Percentiles rank a stretch among this genome's conserved stretches.
phyloP scores from a whole-genome alignment of 257 asterid genomes.

The Striga asiatica region DNA sequence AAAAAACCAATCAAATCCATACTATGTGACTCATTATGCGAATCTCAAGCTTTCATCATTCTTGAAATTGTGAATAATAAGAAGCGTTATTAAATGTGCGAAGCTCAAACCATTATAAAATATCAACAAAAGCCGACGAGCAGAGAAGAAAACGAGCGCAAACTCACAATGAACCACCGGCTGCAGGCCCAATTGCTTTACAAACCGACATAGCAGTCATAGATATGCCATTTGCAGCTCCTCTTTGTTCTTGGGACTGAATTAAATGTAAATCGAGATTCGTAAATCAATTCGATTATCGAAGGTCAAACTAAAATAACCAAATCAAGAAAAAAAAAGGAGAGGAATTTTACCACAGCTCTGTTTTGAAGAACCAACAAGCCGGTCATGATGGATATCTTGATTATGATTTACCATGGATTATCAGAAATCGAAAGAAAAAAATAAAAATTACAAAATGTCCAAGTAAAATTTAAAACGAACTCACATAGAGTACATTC shows the following conservation, averaged over 20 bases:
- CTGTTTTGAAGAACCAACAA: constrained; percentile 68
- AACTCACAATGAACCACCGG: constrained; percentile 84
- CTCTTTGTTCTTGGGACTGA: constrained; percentile 71
- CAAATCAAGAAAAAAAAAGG: background rate
- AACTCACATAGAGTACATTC: constrained; percentile 64
- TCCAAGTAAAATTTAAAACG: background rate
- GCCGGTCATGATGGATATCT: constrained; percentile 67
- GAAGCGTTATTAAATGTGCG: no score
- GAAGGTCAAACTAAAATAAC: background rate
- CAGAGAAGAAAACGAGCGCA: background rate
- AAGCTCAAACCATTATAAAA: no score
- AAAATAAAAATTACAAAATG: no score
- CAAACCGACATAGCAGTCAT: constrained; percentile 84
- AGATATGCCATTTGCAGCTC: constrained; percentile 82
- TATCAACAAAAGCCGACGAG: no score
- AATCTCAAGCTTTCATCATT: no score
- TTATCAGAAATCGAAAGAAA: no score
- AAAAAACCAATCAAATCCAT: no score
- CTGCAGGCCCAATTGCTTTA: constrained; percentile 76
- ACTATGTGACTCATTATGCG: no score
- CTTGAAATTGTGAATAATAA: no score
- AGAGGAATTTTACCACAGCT: constrained; percentile 78
- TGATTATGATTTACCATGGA: constrained; percentile 15
- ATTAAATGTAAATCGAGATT: background rate
- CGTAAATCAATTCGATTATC: background rate